Evolutionary conservation across 2,329 filamentous ascomycete genomes (phyloP).

Genomic region (Domatiomyces globalis): DNA sequence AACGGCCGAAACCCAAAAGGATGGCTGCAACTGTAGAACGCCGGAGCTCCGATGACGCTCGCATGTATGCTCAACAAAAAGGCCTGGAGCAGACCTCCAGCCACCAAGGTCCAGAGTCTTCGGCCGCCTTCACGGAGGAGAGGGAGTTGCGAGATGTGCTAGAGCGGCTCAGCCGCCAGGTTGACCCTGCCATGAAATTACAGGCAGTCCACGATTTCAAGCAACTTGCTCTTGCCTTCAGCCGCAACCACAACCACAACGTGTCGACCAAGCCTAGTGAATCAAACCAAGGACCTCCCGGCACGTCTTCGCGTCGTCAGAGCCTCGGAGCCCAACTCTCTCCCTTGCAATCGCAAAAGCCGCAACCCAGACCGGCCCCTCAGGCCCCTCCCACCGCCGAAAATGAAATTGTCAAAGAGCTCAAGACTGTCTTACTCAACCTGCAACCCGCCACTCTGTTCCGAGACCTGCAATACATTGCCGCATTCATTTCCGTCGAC

Average conservation of each 20-base stretch:
- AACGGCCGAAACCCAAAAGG: neutral
- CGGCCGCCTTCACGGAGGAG: neutral
- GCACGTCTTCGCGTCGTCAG: conserved; percentile 3
- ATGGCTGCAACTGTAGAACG: neutral
- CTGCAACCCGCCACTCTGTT: conserved; percentile 69
- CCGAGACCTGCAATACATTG: conserved; percentile 62
- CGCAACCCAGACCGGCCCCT: neutral
- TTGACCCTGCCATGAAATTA: conserved; percentile 76
- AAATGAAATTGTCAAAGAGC: conserved; percentile 37
- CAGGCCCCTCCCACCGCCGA: conserved; percentile 1
- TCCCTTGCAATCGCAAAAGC: conserved; percentile 21
- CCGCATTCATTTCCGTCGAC: conserved; percentile 44
- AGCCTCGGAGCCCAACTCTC: conserved; percentile 10
- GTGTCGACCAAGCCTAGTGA: neutral
- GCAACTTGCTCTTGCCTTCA: conserved; percentile 54
- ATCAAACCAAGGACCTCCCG: neutral
- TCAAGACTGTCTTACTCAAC: conserved; percentile 53
- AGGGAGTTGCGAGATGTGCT: conserved; percentile 41
- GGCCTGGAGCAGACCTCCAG: neutral
- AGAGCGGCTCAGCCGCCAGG: conserved; percentile 74
- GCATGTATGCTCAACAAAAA: neutral
- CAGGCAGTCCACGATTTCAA: conserved; percentile 71
- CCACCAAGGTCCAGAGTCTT: neutral
- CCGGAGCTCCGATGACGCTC: neutral
- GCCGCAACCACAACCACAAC: neutral